Evolutionary conservation across 371 early-diverging fungal species (phyloP).

Genomic region (Coemansia sp.): DNA sequence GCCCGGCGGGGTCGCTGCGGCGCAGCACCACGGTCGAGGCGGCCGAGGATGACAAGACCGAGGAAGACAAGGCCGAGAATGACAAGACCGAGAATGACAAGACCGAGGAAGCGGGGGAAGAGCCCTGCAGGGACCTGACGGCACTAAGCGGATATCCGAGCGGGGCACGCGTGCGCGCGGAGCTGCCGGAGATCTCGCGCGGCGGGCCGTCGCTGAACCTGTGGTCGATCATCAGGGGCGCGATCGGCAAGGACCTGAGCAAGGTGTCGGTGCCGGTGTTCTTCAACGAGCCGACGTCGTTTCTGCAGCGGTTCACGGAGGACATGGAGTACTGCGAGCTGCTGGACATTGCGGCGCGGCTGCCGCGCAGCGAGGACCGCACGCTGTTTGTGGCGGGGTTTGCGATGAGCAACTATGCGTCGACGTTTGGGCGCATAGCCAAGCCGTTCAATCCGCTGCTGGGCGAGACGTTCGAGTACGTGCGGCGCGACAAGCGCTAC

Average conservation of each 20-base stretch:
- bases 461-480: constrained; percentile 86
- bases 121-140: constrained; percentile 21
- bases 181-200: constrained; percentile 25
- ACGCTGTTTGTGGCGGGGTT: constrained; percentile 78
- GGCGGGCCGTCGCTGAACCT: constrained; percentile 57
- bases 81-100: background rate
- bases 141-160: constrained; percentile 44
- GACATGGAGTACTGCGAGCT: constrained; percentile 79
- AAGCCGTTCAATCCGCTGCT: constrained; percentile 89
- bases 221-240: constrained; percentile 76
- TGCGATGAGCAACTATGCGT: constrained; percentile 80
- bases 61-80: background rate
- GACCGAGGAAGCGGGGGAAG: background rate
- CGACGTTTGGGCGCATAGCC: constrained; percentile 69
- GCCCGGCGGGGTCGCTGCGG: background rate
- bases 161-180: constrained; percentile 24
- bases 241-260: constrained; percentile 81
- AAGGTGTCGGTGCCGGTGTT: constrained; percentile 80
- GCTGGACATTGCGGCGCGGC: constrained; percentile 66
- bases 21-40: background rate
- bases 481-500: constrained; percentile 71
- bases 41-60: background rate
- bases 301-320: constrained; percentile 81
- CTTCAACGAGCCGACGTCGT: constrained; percentile 83
- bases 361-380: constrained; percentile 63